Evolutionary conservation across 2,329 filamentous ascomycete genomes (phyloP).

Genomic region (Trichoderma afroharzianum): DNA sequence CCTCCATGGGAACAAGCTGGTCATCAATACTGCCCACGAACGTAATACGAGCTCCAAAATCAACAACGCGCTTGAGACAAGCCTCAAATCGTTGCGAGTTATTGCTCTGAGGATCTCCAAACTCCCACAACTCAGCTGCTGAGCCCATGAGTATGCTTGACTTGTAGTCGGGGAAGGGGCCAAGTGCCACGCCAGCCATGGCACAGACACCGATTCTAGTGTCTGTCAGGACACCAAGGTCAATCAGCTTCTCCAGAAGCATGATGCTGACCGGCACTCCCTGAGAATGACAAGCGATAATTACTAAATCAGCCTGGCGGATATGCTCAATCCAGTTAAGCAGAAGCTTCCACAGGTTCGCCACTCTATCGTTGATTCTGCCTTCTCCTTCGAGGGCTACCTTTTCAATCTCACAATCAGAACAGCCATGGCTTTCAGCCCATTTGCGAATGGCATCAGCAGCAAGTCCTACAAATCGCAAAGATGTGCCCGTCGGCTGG

Average conservation of each 20-base stretch:
- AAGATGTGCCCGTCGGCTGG: slow-evolving; percentile 90
- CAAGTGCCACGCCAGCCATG: slow-evolving; percentile 87
- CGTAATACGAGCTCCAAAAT: slow-evolving; percentile 76
- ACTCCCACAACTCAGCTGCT: slow-evolving; percentile 93
- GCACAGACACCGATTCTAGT: slow-evolving; percentile 82
- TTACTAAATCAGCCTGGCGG: slow-evolving; percentile 78
- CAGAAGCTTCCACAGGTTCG: slow-evolving; percentile 89
- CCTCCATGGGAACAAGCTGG: slow-evolving; percentile 89
- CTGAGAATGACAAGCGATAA: slow-evolving; percentile 93
- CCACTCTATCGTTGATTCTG: slow-evolving; percentile 82
- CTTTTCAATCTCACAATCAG: slow-evolving; percentile 82
- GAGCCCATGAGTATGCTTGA: slow-evolving; percentile 84
- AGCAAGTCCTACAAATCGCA: slow-evolving; percentile 85
- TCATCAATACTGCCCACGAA: slow-evolving; percentile 96
- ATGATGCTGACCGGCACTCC: slow-evolving; percentile 92
- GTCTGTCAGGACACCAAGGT: slow-evolving; percentile 76
- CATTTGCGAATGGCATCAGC: slow-evolving; percentile 81
- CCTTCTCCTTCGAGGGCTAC: slow-evolving; percentile 94
- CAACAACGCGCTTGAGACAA: slow-evolving; percentile 69
- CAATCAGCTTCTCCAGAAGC: slow-evolving; percentile 87
- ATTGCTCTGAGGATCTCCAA: slow-evolving; percentile 74
- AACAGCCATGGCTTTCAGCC: slow-evolving; percentile 69
- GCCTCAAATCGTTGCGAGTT: slow-evolving; percentile 79
- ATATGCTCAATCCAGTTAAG: slow-evolving; percentile 94
- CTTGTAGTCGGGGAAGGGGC: slow-evolving; percentile 89